Evolutionary conservation across 257 asterid species (phyloP).

Genomic region (Rhazya stricta): DNA sequence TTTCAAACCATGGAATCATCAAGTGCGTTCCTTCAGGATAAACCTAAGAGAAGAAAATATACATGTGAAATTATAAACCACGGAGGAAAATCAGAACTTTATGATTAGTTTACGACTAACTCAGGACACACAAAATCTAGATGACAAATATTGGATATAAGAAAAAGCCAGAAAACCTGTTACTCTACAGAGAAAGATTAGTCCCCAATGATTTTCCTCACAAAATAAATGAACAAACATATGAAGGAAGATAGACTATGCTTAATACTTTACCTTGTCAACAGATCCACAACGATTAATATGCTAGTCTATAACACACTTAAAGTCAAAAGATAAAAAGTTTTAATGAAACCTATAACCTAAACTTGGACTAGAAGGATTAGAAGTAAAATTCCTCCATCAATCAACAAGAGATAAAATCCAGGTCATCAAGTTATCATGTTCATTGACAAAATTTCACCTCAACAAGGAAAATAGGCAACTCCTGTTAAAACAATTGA

Average conservation of each 20-base stretch:
- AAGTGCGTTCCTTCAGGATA: constrained; percentile 95
- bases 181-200: neutral
- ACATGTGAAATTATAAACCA: neutral
- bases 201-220: neutral
- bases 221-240: neutral
- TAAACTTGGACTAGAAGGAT: neutral
- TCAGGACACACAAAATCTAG: neutral
- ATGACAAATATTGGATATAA: neutral
- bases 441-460: neutral
- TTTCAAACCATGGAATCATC: constrained; percentile 92
- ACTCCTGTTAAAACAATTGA: too few relatives aligned
- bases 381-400: too few relatives aligned
- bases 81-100: neutral
- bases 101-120: neutral
- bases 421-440: neutral
- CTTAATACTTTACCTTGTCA: neutral
- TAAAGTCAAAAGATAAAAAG: neutral
- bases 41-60: constrained; percentile 30
- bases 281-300: neutral
- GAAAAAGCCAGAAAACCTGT: neutral
- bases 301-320: neutral
- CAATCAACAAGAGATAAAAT: neutral
- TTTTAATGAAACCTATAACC: neutral
- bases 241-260: neutral
- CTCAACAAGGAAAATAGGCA: too few relatives aligned